These are phyloP conservation scores for Chytriomyces sp. DNA, from an alignment of 192 early-diverging fungal species.

Conservation along the genomic window DNA sequence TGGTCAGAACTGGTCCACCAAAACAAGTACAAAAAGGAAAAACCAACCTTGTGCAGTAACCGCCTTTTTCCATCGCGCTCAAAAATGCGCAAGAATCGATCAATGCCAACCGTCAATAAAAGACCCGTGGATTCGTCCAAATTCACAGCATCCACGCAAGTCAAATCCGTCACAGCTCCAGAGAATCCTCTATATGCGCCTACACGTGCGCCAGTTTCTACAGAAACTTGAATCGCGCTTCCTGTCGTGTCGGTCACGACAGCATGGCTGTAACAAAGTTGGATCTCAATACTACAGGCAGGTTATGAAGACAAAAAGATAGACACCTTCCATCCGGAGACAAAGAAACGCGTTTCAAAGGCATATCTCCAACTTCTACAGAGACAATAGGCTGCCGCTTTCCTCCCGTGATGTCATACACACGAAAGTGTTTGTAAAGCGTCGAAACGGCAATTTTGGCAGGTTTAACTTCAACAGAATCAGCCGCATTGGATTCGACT, in stretches of 20 bases:
- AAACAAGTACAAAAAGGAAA: too few relatives aligned
- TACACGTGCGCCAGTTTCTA: constrained; percentile 37
- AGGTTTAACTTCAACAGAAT: constrained; percentile 45
- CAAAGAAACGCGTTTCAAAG: constrained; percentile 60
- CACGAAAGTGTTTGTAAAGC: constrained; percentile 69
- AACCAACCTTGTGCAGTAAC: constrained; percentile 35
- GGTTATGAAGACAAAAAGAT: constrained; percentile 50
- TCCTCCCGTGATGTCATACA: constrained; percentile 76
- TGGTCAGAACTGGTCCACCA: background rate
- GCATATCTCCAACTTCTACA: constrained; percentile 71
- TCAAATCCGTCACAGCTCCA: constrained; percentile 51
- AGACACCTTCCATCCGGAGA: constrained; percentile 39
- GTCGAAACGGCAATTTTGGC: constrained; percentile 71
- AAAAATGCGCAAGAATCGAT: constrained; percentile 79
- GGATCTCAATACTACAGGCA: background rate
- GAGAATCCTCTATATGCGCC: constrained; percentile 45
- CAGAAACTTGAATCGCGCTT: constrained; percentile 34
- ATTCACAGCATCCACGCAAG: background rate
- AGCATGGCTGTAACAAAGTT: constrained; percentile 31
- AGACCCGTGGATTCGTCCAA: background rate
- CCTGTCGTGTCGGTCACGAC: constrained; percentile 52
- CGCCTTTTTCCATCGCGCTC: constrained; percentile 55
- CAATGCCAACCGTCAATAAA: constrained; percentile 71
- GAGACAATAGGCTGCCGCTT: constrained; percentile 72
- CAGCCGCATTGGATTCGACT: background rate